phyloP scores from a whole-genome alignment of 2,329 filamentous ascomycete species.

The Paecilomyces formosus region DNA sequence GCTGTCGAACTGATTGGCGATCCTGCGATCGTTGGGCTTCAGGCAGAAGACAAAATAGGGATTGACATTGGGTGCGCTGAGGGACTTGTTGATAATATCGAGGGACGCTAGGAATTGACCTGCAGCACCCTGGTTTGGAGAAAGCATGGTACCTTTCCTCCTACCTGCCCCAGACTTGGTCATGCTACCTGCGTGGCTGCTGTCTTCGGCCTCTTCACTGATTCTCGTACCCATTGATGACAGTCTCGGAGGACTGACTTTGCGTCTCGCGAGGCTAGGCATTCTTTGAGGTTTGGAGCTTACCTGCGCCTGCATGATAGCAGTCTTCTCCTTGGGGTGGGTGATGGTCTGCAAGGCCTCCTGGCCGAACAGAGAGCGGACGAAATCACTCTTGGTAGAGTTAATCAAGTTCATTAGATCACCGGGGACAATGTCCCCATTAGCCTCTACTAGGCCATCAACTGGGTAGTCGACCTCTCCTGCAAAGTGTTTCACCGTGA shows the following conservation, averaged over 20 bases:
- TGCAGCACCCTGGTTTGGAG: constrained; percentile 69
- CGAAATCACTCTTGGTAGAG: constrained; percentile 79
- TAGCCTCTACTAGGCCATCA: constrained; percentile 83
- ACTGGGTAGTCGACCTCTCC: constrained; percentile 93
- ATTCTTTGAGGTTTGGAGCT: constrained; percentile 90
- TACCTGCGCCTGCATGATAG: constrained; percentile 92
- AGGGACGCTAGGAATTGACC: constrained; percentile 86
- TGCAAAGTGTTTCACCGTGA: constrained; percentile 91
- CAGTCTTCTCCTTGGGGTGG: constrained; percentile 83
- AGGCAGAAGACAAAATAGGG: constrained; percentile 95
- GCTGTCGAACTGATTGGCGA: constrained; percentile 98
- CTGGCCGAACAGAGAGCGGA: constrained; percentile 88
- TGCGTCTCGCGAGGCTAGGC: constrained; percentile 83
- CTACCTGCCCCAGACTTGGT: constrained; percentile 16
- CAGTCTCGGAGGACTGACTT: constrained; percentile 50
- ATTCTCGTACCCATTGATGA: constrained; percentile 17
- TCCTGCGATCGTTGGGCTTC: constrained; percentile 93
- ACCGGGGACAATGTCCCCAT: constrained; percentile 90
- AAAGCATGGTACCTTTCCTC: constrained; percentile 33
- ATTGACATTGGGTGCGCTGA: constrained; percentile 77
- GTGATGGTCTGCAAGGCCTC: constrained; percentile 85
- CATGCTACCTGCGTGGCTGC: constrained; percentile 24
- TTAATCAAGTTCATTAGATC: constrained; percentile 93
- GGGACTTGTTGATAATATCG: constrained; percentile 81
- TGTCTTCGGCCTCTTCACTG: constrained; percentile 34